These are phyloP conservation scores for Herpetomonas samuelpessoai DNA, from an alignment of 208 protist genomes.

Conservation along the genomic window DNA sequence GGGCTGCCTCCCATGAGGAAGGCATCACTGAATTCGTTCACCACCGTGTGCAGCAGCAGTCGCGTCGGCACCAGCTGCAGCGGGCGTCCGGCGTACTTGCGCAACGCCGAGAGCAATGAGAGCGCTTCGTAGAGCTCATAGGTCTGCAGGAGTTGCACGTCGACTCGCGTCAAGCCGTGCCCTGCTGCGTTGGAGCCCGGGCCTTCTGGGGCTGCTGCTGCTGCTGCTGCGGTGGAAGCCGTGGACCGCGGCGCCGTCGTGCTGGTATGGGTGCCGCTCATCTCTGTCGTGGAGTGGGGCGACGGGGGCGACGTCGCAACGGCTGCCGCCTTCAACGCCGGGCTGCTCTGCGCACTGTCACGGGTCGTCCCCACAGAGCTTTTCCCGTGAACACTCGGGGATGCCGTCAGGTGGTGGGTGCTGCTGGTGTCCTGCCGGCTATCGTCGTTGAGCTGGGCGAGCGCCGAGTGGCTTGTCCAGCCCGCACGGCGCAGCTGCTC, in stretches of 20 bases:
- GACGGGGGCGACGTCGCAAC: background rate
- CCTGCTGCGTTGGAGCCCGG: background rate
- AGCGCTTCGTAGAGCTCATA: conserved; percentile 60
- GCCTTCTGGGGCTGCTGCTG: background rate
- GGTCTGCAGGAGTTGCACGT: conserved; percentile 52
- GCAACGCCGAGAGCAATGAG: conserved; percentile 37
- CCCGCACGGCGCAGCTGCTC: conserved; percentile 27
- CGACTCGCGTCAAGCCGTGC: conserved; percentile 20
- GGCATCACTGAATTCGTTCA: conserved; percentile 83
- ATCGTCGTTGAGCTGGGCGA: background rate
- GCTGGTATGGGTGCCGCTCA: no score
- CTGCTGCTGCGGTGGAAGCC: background rate
- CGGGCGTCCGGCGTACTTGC: conserved; percentile 39
- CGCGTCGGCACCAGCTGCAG: conserved; percentile 60
- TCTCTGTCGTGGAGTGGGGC: no score
- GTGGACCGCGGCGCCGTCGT: no score
- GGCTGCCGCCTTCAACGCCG: no score
- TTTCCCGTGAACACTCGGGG: no score
- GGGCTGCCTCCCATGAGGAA: conserved; percentile 33
- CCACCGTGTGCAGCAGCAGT: conserved; percentile 70
- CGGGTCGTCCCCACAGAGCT: no score
- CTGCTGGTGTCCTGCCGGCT: no score
- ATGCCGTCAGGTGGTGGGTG: no score
- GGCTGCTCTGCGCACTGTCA: no score
- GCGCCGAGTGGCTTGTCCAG: conserved; percentile 19